Evolutionary conservation across 768 basidiomycete species (phyloP), one percentile per base, ranked within the genome.

Genomic region (Steccherinum ochraceum): DNA sequence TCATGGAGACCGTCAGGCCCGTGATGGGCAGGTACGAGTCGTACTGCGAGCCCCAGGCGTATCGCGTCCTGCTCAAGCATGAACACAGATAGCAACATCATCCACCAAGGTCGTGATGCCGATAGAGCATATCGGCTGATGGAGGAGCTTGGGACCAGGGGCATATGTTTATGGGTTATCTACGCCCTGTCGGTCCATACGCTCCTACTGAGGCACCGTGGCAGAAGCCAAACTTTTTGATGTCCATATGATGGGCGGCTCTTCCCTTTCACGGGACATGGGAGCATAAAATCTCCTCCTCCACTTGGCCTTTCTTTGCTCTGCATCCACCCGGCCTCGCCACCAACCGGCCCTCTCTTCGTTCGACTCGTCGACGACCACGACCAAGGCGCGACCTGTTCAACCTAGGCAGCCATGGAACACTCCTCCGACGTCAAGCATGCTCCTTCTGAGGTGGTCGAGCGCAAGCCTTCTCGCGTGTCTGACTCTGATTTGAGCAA

Each of bases 401-500:
- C 30, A 35, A 35, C 30, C 7, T 7, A 7, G 30, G 7, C 30
- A 7, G 16, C 30, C 30, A 35, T 35, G 30, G 7, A 35, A 7
- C 16, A 35, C 30, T 35, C 30, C 7, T 35, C 30, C 16, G 30
- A 35, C 16, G 16, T 35, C 7, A 7, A 35, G 30, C 30, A 7
- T 16, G 30, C 30, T 35, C 7, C 16, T 16, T 7, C 30, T 10
- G 41, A 43, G 21, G 21, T 19, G 19, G 24, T 60, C 40, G 54
- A 52, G 35, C 60, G 61, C 50, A 62, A 59, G 56, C 18, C 54
- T 11, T 64, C 65, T 5, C 57, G 41, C 40, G 59, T 55, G 12
- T 54, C 52, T 46, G 47, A 59, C 45, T 49, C 50, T 41, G 55
- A 48, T n/a, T 60, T 58, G 18, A 45, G 58, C 52, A 26, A 52